phyloP scores from a whole-genome alignment of 768 basidiomycete species.

The Phaeotremella fagi region DNA sequence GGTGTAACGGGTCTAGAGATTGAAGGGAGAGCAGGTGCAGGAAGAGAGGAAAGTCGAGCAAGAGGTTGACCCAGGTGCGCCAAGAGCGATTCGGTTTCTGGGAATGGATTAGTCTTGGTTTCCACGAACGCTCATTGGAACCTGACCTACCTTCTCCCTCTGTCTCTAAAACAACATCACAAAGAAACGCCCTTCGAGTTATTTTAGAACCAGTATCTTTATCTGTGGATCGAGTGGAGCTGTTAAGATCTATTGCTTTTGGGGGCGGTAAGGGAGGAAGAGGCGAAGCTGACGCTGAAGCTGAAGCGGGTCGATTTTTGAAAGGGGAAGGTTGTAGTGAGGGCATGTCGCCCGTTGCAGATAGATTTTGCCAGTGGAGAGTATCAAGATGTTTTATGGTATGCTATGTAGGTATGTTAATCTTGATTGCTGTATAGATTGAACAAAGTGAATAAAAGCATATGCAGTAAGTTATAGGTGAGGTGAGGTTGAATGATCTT shows the following conservation, averaged over 20 bases:
- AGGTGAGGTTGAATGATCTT: neutral
- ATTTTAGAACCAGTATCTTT: constrained; percentile 46
- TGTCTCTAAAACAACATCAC: constrained; percentile 83
- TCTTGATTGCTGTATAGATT: too few relatives aligned
- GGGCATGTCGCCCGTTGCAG: neutral
- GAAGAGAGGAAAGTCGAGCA: constrained; percentile 20
- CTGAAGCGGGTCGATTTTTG: constrained; percentile 9
- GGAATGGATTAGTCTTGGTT: constrained; percentile 4
- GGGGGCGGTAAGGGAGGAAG: constrained; percentile 23
- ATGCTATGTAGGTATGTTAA: too few relatives aligned
- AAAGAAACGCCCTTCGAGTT: constrained; percentile 80
- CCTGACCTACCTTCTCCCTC: constrained; percentile 53
- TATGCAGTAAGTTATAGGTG: neutral
- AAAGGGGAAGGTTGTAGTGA: neutral
- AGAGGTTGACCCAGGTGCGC: constrained; percentile 34
- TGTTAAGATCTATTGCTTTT: constrained; percentile 42
- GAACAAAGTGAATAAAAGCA: neutral
- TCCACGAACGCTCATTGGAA: constrained; percentile 48
- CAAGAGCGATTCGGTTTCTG: constrained; percentile 41
- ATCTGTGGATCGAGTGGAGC: constrained; percentile 38
- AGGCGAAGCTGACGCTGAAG: too few relatives aligned
- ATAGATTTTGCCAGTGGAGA: neutral
- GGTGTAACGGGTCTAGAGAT: constrained; percentile 21
- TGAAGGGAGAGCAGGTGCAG: constrained; percentile 10
- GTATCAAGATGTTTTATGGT: too few relatives aligned